Base-by-base conservation (phyloP, 192 early-diverging fungal species). In the Backusella psychrophila region DNA sequence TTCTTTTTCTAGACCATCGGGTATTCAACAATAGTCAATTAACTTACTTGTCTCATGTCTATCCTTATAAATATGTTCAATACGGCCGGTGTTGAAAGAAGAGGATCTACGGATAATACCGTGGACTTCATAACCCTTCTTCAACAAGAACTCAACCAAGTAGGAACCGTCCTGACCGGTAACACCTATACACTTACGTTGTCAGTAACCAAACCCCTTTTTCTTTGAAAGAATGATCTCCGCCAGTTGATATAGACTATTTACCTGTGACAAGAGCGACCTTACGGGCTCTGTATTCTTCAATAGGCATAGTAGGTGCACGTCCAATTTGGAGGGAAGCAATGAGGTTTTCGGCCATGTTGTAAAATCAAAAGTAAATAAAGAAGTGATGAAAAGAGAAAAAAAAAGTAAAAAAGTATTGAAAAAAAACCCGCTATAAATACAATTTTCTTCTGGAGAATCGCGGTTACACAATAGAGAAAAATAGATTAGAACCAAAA, bases 131-230 rank as follows among this genome's bases (percentile, higher is more conserved):
- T 94, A 94, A 79, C 91, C 92, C 85, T 93, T 94, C 39, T 76
- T 77, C 63, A 94, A 82, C 49, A 94, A 82, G 46, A 94, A 86
- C 75, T 94, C 93, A 3, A 90, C 85, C 19, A 94, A 83, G 78
- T 94, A 94, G 31, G 91, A 92, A 70, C 93, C 93, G 81, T 94
- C 93, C 79, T 94, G 93, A 71, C 93, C 93, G 63, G 93, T 94
- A 79, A 94, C 90, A 83, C 93, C 93, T 92, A 67, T 12, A 34
- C 29, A 66, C 38, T 69, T 69, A 21, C 36, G 34, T 35, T 69
- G n/a, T 38, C 35, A 39, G 36, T 41, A 35, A 67, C 33, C 35
- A 67, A 39, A 23, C 33, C 14, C 31, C 34, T 17, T 67, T 33
- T 67, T 33, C 4, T 67, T 7, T 6, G 46, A 49, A 35, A 5